Percentiles rank a stretch among this genome's conserved stretches.
phyloP scores from a whole-genome alignment of 1,284 basidiomycete species.

The Ceratobasidium sp. region DNA sequence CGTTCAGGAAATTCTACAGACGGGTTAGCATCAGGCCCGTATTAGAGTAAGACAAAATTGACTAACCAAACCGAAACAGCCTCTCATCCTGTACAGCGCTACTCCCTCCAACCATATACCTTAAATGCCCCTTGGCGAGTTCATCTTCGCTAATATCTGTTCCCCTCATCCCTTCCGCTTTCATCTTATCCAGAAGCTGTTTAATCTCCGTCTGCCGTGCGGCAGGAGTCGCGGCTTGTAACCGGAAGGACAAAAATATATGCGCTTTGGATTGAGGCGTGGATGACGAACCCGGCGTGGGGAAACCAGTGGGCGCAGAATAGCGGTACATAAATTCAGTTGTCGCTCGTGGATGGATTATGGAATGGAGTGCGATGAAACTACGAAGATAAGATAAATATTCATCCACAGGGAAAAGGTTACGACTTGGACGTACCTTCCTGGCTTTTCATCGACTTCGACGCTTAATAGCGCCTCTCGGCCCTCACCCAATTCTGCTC shows the following conservation, averaged over 20 bases:
- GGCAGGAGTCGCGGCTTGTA: slow-evolving; percentile 68
- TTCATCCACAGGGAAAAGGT: background rate
- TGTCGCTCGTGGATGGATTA: slow-evolving; percentile 91
- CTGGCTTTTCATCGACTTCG: slow-evolving; percentile 91
- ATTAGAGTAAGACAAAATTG: background rate
- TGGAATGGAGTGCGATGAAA: slow-evolving; percentile 88
- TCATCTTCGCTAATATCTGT: slow-evolving; percentile 95
- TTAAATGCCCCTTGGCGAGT: slow-evolving; percentile 92
- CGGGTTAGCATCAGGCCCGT: background rate
- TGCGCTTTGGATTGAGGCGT: slow-evolving; percentile 65
- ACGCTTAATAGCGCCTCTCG: slow-evolving; percentile 94
- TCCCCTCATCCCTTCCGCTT: slow-evolving; percentile 80
- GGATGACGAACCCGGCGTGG: slow-evolving; percentile 54
- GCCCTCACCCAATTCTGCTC: slow-evolving; percentile 96
- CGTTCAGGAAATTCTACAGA: slow-evolving; percentile 94
- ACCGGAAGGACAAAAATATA: slow-evolving; percentile 92
- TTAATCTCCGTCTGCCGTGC: slow-evolving; percentile 76
- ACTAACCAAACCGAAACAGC: slow-evolving; percentile 89
- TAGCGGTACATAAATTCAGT: slow-evolving; percentile 99
- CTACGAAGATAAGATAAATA: slow-evolving; percentile 60
- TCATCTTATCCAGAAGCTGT: slow-evolving; percentile 73
- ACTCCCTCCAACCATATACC: slow-evolving; percentile 94
- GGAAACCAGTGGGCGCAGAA: slow-evolving; percentile 63
- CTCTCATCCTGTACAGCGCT: slow-evolving; percentile 85
- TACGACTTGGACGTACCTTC: slow-evolving; percentile 70